A percentile compares a stretch with the other conserved stretches of the same genome.
These are phyloP conservation scores for Claviceps sp. DNA, from an alignment of 2,329 filamentous ascomycete genomes.

Conservation along the genomic window DNA sequence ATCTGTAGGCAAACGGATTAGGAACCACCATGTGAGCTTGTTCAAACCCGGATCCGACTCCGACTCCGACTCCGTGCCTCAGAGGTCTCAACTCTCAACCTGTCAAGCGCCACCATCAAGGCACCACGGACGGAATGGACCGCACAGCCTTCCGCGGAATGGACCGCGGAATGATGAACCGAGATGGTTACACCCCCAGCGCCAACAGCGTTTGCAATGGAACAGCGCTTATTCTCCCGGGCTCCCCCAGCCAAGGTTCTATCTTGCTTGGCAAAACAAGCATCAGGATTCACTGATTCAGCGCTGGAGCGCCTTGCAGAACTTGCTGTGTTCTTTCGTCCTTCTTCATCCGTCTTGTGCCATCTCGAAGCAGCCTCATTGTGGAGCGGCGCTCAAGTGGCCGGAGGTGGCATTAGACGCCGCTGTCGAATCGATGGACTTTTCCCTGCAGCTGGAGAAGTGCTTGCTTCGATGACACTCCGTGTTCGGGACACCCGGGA, in stretches of 20 bases:
- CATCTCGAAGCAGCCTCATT: background rate
- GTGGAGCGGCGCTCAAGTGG: background rate
- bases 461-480: background rate
- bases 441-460: background rate
- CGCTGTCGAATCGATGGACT: background rate
- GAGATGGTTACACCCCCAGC: background rate
- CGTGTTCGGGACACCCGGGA: constrained; percentile 1
- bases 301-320: no score
- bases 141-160: background rate
- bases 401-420: background rate
- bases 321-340: no score
- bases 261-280: no score
- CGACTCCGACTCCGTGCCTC: background rate
- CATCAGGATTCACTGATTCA: no score
- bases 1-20: no score
- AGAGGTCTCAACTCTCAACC: background rate
- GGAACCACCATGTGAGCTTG: background rate
- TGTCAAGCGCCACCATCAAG: background rate
- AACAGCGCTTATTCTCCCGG: no score
- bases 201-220: no score
- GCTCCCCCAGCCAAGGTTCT: no score
- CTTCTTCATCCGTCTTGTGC: no score
- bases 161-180: background rate
- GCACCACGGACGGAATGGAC: background rate
- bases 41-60: background rate